Percentiles rank a stretch among this genome's conserved stretches.
Conservation (phyloP, 2,329 filamentous ascomycete genomes). For the Hysterium pulicare region DNA sequence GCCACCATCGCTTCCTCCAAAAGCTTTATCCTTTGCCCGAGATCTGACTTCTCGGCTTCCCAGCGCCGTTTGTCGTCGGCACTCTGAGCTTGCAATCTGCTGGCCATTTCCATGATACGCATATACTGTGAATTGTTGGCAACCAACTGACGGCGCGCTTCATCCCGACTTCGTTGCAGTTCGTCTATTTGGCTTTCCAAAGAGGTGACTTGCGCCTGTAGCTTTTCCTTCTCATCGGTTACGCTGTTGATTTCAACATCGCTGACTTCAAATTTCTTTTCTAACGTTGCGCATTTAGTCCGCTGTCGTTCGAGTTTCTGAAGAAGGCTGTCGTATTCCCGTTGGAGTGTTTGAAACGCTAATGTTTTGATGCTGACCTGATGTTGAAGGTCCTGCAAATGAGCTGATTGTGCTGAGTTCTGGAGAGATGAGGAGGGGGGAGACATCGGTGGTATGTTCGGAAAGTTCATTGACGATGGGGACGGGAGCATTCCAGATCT, state of each 20-base stretch:
- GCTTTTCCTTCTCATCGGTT: slow-evolving; percentile 48
- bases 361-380: slow-evolving; percentile 54
- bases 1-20: slow-evolving; percentile 34
- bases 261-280: slow-evolving; percentile 40
- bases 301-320: slow-evolving; percentile 51
- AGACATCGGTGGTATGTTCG: slow-evolving; percentile 22
- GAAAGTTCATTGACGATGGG: slow-evolving; percentile 27
- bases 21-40: slow-evolving; percentile 35
- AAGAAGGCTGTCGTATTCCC: slow-evolving; percentile 53
- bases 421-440: slow-evolving; percentile 20
- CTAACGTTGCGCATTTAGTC: slow-evolving; percentile 48
- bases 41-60: slow-evolving; percentile 35
- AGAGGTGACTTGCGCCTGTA: slow-evolving; percentile 45
- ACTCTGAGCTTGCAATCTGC: slow-evolving; percentile 42
- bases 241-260: slow-evolving; percentile 47
- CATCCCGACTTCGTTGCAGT: slow-evolving; percentile 47
- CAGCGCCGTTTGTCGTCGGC: slow-evolving; percentile 43
- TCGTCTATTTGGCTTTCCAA: slow-evolving; percentile 52
- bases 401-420: slow-evolving; percentile 33
- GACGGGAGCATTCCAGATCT: slow-evolving; percentile 26
- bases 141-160: slow-evolving; percentile 40
- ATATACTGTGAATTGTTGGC: slow-evolving; percentile 49
- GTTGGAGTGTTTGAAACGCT: slow-evolving; percentile 51
- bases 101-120: slow-evolving; percentile 51
- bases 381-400: slow-evolving; percentile 52